phyloP scores from a whole-genome alignment of 805 yeast genomes.

The Isabelozyma pseudorhagii region DNA sequence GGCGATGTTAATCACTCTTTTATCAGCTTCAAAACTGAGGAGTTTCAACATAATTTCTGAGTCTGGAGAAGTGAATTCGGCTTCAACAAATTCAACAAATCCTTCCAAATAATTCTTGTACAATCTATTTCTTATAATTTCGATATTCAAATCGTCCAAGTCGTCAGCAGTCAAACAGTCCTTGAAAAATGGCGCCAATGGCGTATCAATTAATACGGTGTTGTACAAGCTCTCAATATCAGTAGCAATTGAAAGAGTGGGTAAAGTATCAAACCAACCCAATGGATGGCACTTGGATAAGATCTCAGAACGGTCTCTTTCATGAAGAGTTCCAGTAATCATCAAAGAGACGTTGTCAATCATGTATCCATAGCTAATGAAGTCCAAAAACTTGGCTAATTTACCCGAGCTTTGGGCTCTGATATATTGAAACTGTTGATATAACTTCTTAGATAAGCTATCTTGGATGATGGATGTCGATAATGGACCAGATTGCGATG shows the following conservation, averaged over 20 bases:
- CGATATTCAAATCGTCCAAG: conserved; percentile 93
- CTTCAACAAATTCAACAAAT: conserved; percentile 62
- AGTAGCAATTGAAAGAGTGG: conserved; percentile 91
- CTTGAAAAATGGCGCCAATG: conserved; percentile 94
- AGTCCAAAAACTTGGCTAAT: conserved; percentile 82
- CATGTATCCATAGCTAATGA: conserved; percentile 94
- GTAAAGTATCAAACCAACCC: conserved; percentile 98
- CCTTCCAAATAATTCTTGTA: conserved; percentile 93
- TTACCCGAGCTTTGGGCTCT: conserved; percentile 81
- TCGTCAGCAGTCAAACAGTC: conserved; percentile 84
- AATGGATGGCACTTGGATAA: conserved; percentile 91
- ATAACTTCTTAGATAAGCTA: conserved; percentile 67
- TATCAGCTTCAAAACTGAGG: conserved; percentile 89
- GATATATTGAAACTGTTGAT: conserved; percentile 80
- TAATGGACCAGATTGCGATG: conserved; percentile 78
- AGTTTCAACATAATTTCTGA: conserved; percentile 75
- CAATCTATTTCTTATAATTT: conserved; percentile 85
- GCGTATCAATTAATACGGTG: conserved; percentile 93
- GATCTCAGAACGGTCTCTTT: conserved; percentile 85
- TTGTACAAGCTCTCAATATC: conserved; percentile 91
- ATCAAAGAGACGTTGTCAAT: conserved; percentile 94
- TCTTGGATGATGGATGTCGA: conserved; percentile 86
- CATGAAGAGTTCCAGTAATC: conserved; percentile 96
- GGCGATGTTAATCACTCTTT: conserved; percentile 88
- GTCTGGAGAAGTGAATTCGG: conserved; percentile 69